Percentiles rank a stretch among this genome's conserved stretches.
These are phyloP conservation scores for Torrubiella hemipterigena DNA, from an alignment of 2,329 filamentous ascomycete genomes.

Conservation along the genomic window DNA sequence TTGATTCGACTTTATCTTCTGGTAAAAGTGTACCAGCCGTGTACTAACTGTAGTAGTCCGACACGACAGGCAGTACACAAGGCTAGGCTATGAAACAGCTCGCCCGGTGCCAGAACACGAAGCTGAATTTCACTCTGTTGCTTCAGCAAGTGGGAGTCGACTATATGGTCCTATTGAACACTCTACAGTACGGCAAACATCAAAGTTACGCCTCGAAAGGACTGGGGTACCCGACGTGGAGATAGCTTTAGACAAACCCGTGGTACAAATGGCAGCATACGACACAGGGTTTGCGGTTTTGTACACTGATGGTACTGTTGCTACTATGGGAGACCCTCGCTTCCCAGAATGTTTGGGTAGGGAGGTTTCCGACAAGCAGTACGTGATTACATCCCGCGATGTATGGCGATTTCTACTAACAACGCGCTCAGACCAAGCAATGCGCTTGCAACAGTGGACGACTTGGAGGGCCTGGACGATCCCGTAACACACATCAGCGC, in stretches of 20 bases:
- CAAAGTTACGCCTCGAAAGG: neutral
- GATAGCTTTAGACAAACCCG: no score
- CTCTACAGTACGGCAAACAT: no score
- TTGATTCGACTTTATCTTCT: no score
- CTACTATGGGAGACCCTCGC: constrained; percentile 45
- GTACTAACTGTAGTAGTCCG: no score
- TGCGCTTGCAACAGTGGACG: constrained; percentile 30
- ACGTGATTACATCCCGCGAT: constrained; percentile 6
- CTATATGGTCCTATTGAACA: no score
- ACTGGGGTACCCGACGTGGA: no score
- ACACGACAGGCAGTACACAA: no score
- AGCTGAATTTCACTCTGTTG: neutral
- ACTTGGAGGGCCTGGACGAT: constrained; percentile 38
- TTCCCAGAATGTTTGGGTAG: constrained; percentile 46
- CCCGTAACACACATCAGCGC: constrained; percentile 40
- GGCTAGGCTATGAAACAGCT: no score
- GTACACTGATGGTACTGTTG: constrained; percentile 29
- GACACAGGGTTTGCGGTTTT: constrained; percentile 37
- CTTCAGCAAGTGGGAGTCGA: neutral
- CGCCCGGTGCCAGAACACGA: no score
- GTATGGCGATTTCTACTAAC: constrained; percentile 10
- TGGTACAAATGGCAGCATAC: constrained; percentile 32
- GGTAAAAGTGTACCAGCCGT: no score
- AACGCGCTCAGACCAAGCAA: constrained; percentile 36
- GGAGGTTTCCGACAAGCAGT: constrained; percentile 25